A percentile compares a stretch with the other conserved stretches of the same genome.
Conservation (phyloP, 768 basidiomycete species). For the Mycena vulgaris region DNA sequence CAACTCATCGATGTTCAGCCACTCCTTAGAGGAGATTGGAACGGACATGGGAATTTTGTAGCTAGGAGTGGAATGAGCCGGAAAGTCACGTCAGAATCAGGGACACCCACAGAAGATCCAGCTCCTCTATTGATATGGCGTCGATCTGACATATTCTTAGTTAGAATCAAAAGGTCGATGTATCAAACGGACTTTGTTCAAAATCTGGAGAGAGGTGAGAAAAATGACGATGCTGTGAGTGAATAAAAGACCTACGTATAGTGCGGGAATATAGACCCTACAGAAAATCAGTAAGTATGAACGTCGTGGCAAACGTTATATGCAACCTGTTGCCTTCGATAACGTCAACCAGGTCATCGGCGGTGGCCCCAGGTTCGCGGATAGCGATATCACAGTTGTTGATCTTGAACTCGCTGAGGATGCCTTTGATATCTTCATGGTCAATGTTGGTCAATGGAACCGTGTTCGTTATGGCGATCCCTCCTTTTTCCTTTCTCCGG, state of each 20-base stretch:
- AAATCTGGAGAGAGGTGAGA: constrained; percentile 61
- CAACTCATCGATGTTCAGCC: constrained; percentile 98
- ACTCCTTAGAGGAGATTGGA: constrained; percentile 93
- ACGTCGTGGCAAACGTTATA: not conserved
- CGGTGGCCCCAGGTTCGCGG: constrained; percentile 91
- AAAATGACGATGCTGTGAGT: not conserved
- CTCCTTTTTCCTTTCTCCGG: constrained; percentile 91
- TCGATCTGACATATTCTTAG: constrained; percentile 75
- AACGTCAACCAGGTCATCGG: constrained; percentile 97
- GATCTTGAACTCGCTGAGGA: constrained; percentile 93
- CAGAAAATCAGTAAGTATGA: constrained; percentile 7
- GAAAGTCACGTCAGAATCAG: not conserved
- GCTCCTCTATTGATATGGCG: constrained; percentile 98
- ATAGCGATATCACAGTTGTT: constrained; percentile 94
- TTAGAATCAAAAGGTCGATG: constrained; percentile 6
- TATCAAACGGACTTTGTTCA: constrained; percentile 80
- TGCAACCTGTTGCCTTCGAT: constrained; percentile 93
- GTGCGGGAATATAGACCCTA: constrained; percentile 93
- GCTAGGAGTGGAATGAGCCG: constrained; percentile 46
- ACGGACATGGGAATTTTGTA: constrained; percentile 98
- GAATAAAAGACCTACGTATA: constrained; percentile 75
- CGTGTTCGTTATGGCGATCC: constrained; percentile 95
- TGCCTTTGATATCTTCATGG: constrained; percentile 95
- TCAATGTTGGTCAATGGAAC: constrained; percentile 95
- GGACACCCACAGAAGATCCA: constrained; percentile 83